Base-by-base conservation (phyloP, 2,329 filamentous ascomycete genomes). In the Zasmidium angulare region DNA sequence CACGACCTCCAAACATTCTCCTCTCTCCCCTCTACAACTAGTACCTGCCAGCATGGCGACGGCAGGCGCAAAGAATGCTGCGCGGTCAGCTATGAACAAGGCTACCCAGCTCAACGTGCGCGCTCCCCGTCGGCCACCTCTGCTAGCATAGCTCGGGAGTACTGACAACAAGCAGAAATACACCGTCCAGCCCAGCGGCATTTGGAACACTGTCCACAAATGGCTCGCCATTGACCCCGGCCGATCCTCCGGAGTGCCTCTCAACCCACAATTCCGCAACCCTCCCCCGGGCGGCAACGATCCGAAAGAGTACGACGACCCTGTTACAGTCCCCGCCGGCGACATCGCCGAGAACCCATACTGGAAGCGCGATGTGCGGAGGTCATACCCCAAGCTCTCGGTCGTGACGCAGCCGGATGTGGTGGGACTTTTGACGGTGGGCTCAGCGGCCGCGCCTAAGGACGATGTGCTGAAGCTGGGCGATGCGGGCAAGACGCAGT, bases 271-370 rank as follows among this genome's bases (percentile, higher is more conserved):
- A 81, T 97, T 85, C 84, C 93, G 95, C 69, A 89, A 90, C 78
- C 95, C 95, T 61, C 79, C 93, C 52, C 95, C 89, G 10, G 91
- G 89, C 66, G 82, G 80, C 66, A 80, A 86, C 70, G 87, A 91
- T 70, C 90, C 91, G 36, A 78, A 84, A 58, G 76, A 76, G 60
- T 95, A 93, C 80, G 86, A 90, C 75, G 91, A 96, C 74, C 90
- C 90, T 21, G 89, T 93, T 60, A 96, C 91, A 14, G 60, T 89
- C 0, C 91, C 91, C n/a, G 90, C 91, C 1, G 90, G 84, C 67
- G 91, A 96, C 75, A 87, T 96, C 69, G 91, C 91, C 70, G 90
- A 93, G 76, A 96, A 96, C 79, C 86, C 91, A 40, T 96, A 97
- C 81, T 99, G 92, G 91, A 96, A 96, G 83, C 92, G 95, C 71